Base-by-base conservation (phyloP, 208 protist species). In the Crithidia thermophila region DNA sequence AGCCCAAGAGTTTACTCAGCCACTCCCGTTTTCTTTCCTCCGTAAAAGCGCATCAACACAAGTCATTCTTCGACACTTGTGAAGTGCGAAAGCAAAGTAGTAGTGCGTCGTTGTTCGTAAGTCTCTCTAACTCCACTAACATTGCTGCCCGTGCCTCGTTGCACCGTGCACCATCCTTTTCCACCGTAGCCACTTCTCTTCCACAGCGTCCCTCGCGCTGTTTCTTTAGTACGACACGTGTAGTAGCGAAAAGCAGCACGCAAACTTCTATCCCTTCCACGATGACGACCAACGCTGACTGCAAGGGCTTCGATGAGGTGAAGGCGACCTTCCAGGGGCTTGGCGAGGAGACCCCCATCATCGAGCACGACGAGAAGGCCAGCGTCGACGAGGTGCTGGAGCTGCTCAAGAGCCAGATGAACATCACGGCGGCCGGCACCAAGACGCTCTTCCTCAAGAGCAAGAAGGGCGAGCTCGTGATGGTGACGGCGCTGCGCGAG, bases 381-480 rank as follows among this genome's bases (percentile, higher is more conserved):
- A 91, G 85, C 14, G 85, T 90, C 11, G 87, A 92, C 47, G 85
- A 87, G 51, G 84, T 61, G 20, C 50, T 67, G 13, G 47, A 16
- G 18, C 55, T 33, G 30, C 55, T 63, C 34, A 34, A 57, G 65
- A 34, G 30, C 27, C 40, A 55, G 33, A 45, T 43, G 28, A 18
- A 34, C 33, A 57, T 61, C 47, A 46, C 55, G 1, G 51, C 45
- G 13, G 55, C 47, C 25, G 86, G 85, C 60, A 90, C 88, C 34
- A 95, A 94, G 79, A 94, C 89, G 53, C 82, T 97, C 59, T 97
- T 97, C 60, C 72, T 97, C 33, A 97, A 95, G 82, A 87, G 86
- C 75, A 95, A 94, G 77, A 97, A 97, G 81, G 75, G 71, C 30
- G 87, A 94, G 55, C 63, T 97, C 23, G 88, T 95, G 28, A 75